Evolutionary conservation across 2,329 filamentous ascomycete genomes (phyloP).

Genomic region (Teratosphaeria epicoccoides): DNA sequence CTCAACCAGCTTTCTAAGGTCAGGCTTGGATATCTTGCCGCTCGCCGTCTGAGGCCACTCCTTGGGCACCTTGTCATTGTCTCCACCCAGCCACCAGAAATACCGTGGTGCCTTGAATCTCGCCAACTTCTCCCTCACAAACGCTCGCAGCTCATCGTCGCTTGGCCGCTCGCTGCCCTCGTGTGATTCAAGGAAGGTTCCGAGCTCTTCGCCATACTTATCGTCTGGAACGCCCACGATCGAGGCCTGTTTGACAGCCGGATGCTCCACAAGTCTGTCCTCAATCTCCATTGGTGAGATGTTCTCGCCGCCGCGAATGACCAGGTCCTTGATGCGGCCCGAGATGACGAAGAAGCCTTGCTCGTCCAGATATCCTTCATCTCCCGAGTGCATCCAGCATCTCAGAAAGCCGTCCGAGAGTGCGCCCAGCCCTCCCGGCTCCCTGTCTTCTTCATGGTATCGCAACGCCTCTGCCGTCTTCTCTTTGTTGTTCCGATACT

Average conservation of each 20-base stretch:
- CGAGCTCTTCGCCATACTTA: conserved; percentile 23
- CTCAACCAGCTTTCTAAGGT: conserved; percentile 14
- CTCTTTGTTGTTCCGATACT: conserved; percentile 56
- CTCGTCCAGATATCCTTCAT: conserved; percentile 41
- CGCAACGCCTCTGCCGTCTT: conserved; percentile 62
- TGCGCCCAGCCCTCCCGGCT: neutral
- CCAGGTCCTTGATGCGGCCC: conserved; percentile 23
- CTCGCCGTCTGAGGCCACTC: conserved; percentile 19
- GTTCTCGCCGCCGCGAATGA: conserved; percentile 53
- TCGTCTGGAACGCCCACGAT: conserved; percentile 22
- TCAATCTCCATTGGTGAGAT: conserved; percentile 34
- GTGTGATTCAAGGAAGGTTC: conserved; percentile 25
- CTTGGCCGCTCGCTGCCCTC: conserved; percentile 6
- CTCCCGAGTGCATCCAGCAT: conserved; percentile 45
- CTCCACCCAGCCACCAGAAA: conserved; percentile 15
- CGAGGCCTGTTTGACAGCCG: conserved; percentile 17
- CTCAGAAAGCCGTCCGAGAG: conserved; percentile 53
- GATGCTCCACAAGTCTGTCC: conserved; percentile 19
- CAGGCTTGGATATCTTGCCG: conserved; percentile 19
- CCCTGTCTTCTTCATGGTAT: conserved; percentile 17
- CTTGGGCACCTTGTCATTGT: conserved; percentile 12
- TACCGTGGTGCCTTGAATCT: conserved; percentile 18
- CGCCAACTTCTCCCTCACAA: conserved; percentile 14
- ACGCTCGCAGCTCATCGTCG: conserved; percentile 12
- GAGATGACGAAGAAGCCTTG: conserved; percentile 31